phyloP scores from a whole-genome alignment of 257 asterid species.

The Avicennia marina region DNA sequence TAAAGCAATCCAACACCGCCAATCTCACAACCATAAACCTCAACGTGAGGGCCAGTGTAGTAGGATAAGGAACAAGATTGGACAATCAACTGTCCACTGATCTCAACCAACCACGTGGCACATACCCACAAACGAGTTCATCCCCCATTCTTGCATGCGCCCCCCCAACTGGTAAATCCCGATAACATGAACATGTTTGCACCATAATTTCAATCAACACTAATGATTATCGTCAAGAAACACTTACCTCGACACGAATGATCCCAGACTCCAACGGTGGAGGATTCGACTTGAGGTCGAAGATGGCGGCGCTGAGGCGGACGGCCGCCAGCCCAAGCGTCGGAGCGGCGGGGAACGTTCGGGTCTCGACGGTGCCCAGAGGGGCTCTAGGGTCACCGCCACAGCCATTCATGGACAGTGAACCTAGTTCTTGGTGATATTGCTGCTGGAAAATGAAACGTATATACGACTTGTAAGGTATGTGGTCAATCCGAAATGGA shows the following conservation, averaged over 20 bases:
- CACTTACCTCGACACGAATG: conserved; percentile 74
- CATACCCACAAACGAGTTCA: conserved; percentile 18
- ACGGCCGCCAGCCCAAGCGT: conserved; percentile 54
- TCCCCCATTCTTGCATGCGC: conserved; percentile 17
- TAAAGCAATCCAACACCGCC: no score
- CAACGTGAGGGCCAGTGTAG: conserved; percentile 10
- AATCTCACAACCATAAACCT: no score
- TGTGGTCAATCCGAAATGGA: no score
- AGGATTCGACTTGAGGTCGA: conserved; percentile 37
- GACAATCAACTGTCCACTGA: conserved; percentile 10
- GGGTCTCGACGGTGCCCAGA: conserved; percentile 56
- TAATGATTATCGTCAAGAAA: no score
- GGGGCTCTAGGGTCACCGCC: conserved; percentile 57
- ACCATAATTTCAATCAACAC: neutral
- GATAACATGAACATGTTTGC: neutral
- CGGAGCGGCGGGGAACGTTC: conserved; percentile 42
- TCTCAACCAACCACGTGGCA: conserved; percentile 79
- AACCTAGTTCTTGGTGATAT: conserved; percentile 40
- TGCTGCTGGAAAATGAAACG: conserved; percentile 38
- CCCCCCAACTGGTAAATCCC: no score
- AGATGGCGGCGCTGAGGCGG: conserved; percentile 59
- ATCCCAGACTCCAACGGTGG: conserved; percentile 56
- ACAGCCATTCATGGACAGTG: conserved; percentile 67
- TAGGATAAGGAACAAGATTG: conserved; percentile 46
- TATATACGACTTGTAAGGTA: no score